Base-by-base conservation (phyloP, 2,329 filamentous ascomycete species). In the Colletotrichum tanaceti region DNA sequence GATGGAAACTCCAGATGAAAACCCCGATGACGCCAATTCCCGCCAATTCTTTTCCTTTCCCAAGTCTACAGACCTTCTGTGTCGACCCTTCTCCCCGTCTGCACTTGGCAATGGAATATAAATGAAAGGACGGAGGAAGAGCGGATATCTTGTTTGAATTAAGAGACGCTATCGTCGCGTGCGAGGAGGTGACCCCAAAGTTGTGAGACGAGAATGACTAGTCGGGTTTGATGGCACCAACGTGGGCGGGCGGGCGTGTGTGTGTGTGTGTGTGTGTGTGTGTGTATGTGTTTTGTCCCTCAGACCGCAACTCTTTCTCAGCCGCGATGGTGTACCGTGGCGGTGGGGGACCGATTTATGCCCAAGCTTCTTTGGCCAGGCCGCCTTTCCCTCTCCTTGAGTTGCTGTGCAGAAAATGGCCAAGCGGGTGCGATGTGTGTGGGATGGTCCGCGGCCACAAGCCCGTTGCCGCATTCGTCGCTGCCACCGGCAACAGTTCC, bases 371-470 rank as follows among this genome's bases (percentile, higher is more conserved):
- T 53, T 11, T 22, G 9, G 28, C 49, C 49, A 53, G 28, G 28
- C 28, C 18, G 28, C 28, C 18, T 52, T 38, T 53, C 49, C 28
- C 18, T 20, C 49, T 35, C n/a, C 18, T 53, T 24, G 7, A 58
- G n/a, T 16, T 46, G 28, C n/a, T 11, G 41, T 38, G 55, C 32
- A 28, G 41, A 18, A 58, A 58, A 46, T 13, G 13, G 41, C 28
- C 28, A 46, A 44, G 65, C 5, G 28, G 32, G 62, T 49, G 50
- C 49, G 53, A 63, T 58, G 61, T 68, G 61, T 38, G 49, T 35
- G 60, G 54, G 61, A 68, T 58, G 43, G 46, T 28, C 60, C 11
- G 47, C 61, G 53, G 54, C 59, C 52, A 63, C 64, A 63, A 35
- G 47, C 39, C 41, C 24, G n/a, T 47, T 47, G 61, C 59, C 47